Conservation (phyloP, 2,329 filamentous ascomycete genomes). For the Coniella vitis region DNA sequence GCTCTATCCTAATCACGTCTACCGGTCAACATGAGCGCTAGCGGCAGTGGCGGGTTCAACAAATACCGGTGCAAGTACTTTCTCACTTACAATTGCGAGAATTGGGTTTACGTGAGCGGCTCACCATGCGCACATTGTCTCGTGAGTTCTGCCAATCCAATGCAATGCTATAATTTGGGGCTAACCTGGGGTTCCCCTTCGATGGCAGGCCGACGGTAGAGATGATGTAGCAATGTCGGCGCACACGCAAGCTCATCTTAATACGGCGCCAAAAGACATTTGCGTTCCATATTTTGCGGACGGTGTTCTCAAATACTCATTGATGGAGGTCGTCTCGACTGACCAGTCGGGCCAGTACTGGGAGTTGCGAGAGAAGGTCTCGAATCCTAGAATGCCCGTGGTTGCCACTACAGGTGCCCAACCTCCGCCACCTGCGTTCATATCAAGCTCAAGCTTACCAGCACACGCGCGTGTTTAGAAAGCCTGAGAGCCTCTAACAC, state of each 20-base stretch:
- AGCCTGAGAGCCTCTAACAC: neutral
- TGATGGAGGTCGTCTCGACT: constrained; percentile 38
- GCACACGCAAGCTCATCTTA: constrained; percentile 21
- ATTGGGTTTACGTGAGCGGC: constrained; percentile 44
- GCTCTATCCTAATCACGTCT: neutral
- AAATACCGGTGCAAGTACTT: constrained; percentile 48
- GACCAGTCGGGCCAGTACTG: constrained; percentile 31
- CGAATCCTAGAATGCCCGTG: neutral
- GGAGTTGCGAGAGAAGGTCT: constrained; percentile 28
- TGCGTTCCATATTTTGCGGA: constrained; percentile 38
- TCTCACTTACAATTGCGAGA: constrained; percentile 38
- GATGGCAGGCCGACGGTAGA: constrained; percentile 40
- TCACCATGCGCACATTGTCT: constrained; percentile 38
- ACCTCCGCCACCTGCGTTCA: neutral
- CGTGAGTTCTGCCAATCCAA: constrained; percentile 25
- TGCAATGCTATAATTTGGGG: neutral
- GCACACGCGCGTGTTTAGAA: neutral
- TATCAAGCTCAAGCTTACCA: neutral
- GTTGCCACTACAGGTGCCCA: constrained; percentile 1
- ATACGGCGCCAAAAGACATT: constrained; percentile 31
- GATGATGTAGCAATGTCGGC: constrained; percentile 32
- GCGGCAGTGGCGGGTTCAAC: constrained; percentile 37
- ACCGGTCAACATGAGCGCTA: constrained; percentile 24
- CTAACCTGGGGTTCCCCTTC: neutral
- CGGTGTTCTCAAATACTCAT: constrained; percentile 39